Evolutionary conservation across 2,329 filamentous ascomycete species (phyloP).

Genomic region (Gaeumannomyces sp.): DNA sequence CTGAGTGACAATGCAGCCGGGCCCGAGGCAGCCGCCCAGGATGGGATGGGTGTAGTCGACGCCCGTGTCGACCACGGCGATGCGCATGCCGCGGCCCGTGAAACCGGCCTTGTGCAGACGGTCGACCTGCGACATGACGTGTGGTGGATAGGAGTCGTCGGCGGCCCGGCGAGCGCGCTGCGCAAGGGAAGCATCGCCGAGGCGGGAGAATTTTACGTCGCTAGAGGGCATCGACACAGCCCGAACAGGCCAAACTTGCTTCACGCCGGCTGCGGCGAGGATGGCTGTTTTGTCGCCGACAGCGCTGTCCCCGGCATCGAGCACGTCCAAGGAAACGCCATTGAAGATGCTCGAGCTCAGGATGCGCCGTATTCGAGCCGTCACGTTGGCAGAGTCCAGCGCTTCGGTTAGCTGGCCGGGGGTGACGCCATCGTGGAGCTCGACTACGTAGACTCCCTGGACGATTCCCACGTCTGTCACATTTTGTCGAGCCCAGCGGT

Average conservation of each 20-base stretch:
- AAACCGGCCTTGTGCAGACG: constrained; percentile 17
- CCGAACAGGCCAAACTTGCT: constrained; percentile 25
- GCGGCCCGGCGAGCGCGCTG: constrained; percentile 23
- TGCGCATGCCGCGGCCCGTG: constrained; percentile 14
- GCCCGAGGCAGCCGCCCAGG: constrained; percentile 34
- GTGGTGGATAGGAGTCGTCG: constrained; percentile 17
- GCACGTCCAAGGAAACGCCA: constrained; percentile 17
- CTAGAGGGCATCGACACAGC: constrained; percentile 1
- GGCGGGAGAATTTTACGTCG: background rate
- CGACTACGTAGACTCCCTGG: constrained; percentile 16
- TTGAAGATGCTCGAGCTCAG: constrained; percentile 14
- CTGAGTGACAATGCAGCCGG: constrained; percentile 9
- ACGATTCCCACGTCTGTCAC: background rate
- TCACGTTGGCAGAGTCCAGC: background rate
- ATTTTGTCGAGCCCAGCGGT: background rate
- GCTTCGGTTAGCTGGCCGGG: background rate
- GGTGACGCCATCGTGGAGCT: constrained; percentile 15
- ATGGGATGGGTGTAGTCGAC: constrained; percentile 20
- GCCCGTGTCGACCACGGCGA: constrained; percentile 20
- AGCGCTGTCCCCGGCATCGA: constrained; percentile 5
- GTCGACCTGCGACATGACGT: constrained; percentile 20
- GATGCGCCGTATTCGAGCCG: constrained; percentile 10
- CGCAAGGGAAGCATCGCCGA: constrained; percentile 7
- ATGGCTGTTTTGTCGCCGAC: constrained; percentile 16
- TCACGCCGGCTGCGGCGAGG: constrained; percentile 19